phyloP scores from a whole-genome alignment of 169 alveolate genomes.

The Plasmodium vivax region DNA sequence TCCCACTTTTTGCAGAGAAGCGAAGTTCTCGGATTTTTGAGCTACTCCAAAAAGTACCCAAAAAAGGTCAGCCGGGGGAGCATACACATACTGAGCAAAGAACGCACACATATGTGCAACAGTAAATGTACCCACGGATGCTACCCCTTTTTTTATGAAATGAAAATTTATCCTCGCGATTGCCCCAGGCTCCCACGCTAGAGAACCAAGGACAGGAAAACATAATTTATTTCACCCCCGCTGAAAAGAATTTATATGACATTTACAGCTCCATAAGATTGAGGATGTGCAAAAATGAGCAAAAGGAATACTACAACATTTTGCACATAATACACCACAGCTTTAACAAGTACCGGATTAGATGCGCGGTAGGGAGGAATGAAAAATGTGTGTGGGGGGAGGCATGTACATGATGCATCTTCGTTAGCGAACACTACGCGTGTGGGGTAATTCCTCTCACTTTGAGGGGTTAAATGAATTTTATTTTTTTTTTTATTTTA shows the following conservation, averaged over 20 bases:
- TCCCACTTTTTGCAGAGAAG: conserved; percentile 29
- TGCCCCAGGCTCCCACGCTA: conserved; percentile 17
- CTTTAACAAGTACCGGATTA: conserved; percentile 43
- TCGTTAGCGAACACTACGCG: not conserved
- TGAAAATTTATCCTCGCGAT: not conserved
- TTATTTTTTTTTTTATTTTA: not conserved
- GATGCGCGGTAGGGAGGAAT: conserved; percentile 40
- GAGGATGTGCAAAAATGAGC: conserved; percentile 34
- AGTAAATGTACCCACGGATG: not conserved
- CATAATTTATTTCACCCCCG: conserved; percentile 63
- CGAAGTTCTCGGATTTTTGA: conserved; percentile 56
- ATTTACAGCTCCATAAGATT: conserved; percentile 33
- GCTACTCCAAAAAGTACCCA: conserved; percentile 48
- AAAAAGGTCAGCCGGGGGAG: conserved; percentile 19
- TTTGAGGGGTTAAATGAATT: not conserved
- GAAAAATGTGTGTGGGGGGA: not conserved
- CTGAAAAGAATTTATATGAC: conserved; percentile 44
- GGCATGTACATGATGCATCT: not conserved
- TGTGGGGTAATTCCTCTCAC: not conserved
- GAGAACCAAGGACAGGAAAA: conserved; percentile 25
- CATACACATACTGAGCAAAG: not conserved
- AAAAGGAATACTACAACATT: conserved; percentile 44
- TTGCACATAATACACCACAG: conserved; percentile 41
- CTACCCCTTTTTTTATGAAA: not conserved
- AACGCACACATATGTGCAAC: not conserved